These are phyloP conservation scores for Coniochaeta sp. DNA, from an alignment of 2,329 filamentous ascomycete species.

Conservation along the genomic window DNA sequence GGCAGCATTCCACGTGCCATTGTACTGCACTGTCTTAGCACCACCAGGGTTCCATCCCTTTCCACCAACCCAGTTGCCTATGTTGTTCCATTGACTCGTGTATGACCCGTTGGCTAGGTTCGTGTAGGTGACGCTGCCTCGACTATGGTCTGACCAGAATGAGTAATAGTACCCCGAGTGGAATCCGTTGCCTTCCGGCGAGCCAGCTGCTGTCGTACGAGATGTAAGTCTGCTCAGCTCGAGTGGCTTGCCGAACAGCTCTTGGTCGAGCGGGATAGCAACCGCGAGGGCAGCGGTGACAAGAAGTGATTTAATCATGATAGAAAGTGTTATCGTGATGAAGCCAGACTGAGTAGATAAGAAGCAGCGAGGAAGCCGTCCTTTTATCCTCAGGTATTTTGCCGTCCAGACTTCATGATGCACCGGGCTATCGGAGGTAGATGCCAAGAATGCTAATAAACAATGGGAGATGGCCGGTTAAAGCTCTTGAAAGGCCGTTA, in stretches of 20 bases:
- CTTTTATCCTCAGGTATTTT: too few species aligned
- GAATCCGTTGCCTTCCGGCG: constrained; percentile 7
- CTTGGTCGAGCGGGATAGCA: constrained; percentile 10
- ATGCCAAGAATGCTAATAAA: too few species aligned
- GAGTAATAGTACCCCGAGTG: constrained; percentile 30
- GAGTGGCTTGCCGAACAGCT: constrained; percentile 9
- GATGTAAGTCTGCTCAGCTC: constrained; percentile 7
- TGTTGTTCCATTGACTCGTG: constrained; percentile 34
- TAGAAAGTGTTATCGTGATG: too few species aligned
- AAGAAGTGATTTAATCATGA: constrained; percentile 3
- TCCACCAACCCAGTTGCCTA: constrained; percentile 47
- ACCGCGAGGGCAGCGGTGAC: constrained; percentile 13
- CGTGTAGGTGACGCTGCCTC: constrained; percentile 28
- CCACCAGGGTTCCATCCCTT: constrained; percentile 51
- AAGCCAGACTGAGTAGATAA: too few species aligned
- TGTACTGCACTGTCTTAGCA: constrained; percentile 24
- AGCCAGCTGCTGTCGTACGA: constrained; percentile 4
- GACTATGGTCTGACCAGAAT: constrained; percentile 27
- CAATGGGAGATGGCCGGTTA: too few species aligned
- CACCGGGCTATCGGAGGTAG: too few species aligned
- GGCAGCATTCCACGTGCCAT: constrained; percentile 23
- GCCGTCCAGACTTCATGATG: too few species aligned
- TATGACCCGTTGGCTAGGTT: constrained; percentile 37
- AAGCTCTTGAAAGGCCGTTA: too few species aligned
- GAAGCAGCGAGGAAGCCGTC: too few species aligned